Evolutionary conservation across 495 filamentous ascomycete species (phyloP).

Genomic region (Penicillium taxi): DNA sequence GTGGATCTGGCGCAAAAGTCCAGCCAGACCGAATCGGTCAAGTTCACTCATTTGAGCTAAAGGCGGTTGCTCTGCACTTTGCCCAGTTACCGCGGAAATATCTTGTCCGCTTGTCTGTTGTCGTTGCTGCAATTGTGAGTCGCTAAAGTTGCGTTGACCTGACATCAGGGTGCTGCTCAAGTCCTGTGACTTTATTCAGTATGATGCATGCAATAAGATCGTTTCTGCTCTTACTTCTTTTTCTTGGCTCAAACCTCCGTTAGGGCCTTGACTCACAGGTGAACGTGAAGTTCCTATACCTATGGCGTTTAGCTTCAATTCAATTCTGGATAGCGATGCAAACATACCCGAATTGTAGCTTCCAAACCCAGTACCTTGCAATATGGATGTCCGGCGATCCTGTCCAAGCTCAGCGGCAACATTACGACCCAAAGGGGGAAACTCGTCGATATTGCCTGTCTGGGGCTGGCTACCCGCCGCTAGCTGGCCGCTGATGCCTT

Average conservation of each 20-base stretch:
- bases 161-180: conserved; percentile 29
- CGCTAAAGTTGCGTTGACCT: conserved; percentile 27
- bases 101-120: conserved; percentile 34
- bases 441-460: conserved; percentile 67
- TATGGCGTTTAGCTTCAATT: conserved; percentile 7
- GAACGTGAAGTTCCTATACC: conserved; percentile 37
- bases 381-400: conserved; percentile 54
- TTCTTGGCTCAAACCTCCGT: conserved; percentile 34
- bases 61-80: conserved; percentile 47
- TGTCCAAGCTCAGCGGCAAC: conserved; percentile 62
- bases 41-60: conserved; percentile 68
- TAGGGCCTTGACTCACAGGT: conserved; percentile 33
- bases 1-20: conserved; percentile 69
- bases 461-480: conserved; percentile 51
- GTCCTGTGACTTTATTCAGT: conserved; percentile 22
- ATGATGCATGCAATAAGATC: conserved; percentile 11
- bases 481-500: conserved; percentile 53
- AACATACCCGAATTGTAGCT: conserved; percentile 40
- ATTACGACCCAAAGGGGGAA: conserved; percentile 71
- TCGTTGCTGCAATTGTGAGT: conserved; percentile 29
- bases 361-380: conserved; percentile 60
- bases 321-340: conserved; percentile 13
- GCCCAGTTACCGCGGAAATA: conserved; percentile 22
- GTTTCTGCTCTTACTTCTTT: conserved; percentile 32
- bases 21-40: conserved; percentile 75